Conservation (phyloP, 163 green algal genomes). For the Scenedesmus sp. region DNA sequence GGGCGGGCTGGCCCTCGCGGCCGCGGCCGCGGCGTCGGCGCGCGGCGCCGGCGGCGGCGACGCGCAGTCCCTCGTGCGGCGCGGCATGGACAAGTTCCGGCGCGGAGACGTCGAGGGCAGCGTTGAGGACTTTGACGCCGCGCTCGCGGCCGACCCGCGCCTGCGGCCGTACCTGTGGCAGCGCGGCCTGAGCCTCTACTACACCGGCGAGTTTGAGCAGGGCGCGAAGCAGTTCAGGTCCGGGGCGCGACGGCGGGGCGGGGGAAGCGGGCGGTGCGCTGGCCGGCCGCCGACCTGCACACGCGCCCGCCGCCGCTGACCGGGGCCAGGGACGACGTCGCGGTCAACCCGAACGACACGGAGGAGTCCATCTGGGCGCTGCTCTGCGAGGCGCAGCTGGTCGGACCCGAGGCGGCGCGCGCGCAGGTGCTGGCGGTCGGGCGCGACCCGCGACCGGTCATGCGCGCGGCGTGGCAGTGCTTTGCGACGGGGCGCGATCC, state of each 20-base stretch:
- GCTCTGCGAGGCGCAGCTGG: conserved; percentile 74
- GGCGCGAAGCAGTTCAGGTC: conserved; percentile 70
- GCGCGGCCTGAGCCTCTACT: conserved; percentile 79
- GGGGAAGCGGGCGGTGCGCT: too few species aligned
- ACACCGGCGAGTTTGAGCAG: conserved; percentile 64
- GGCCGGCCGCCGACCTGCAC: not conserved
- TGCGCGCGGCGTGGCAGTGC: conserved; percentile 71
- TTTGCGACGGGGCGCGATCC: conserved; percentile 50
- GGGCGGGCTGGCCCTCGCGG: conserved; percentile 30
- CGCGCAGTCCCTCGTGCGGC: conserved; percentile 42
- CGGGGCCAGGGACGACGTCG: conserved; percentile 65
- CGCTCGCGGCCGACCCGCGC: conserved; percentile 51
- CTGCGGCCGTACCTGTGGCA: conserved; percentile 83
- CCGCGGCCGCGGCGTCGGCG: conserved; percentile 22
- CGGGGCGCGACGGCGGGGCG: conserved; percentile 6
- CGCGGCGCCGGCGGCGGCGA: conserved; percentile 8
- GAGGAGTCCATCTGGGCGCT: conserved; percentile 83
- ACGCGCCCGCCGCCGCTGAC: too few species aligned
- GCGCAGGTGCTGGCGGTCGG: conserved; percentile 78
- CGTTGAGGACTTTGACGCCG: conserved; percentile 66
- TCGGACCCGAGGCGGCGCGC: conserved; percentile 62
- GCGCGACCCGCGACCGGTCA: conserved; percentile 70
- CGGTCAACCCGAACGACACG: conserved; percentile 79
- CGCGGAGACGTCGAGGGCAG: conserved; percentile 51
- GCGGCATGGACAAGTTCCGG: conserved; percentile 58